These are phyloP conservation scores for Sporothrix globosa DNA, from an alignment of 2,329 filamentous ascomycete genomes.

Conservation along the genomic window DNA sequence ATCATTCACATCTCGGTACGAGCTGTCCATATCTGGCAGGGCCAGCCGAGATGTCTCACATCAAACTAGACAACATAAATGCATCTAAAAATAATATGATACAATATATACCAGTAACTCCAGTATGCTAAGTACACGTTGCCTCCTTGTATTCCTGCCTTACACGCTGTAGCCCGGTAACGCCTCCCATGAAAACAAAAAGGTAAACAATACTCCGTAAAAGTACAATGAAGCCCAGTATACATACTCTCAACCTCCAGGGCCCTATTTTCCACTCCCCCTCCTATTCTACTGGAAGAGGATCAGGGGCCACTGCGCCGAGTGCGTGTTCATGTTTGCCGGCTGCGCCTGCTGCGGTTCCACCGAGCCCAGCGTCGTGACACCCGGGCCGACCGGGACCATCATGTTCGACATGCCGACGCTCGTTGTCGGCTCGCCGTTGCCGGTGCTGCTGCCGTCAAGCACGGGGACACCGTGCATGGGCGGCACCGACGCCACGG, in stretches of 20 bases:
- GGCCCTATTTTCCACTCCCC: not conserved
- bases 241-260: too few relatives aligned
- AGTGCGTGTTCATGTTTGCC: not conserved
- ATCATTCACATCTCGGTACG: not conserved
- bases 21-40: not conserved
- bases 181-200: not conserved
- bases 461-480: too few relatives aligned
- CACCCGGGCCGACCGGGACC: conserved; percentile 7
- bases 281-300: conserved; percentile 25
- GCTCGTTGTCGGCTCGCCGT: too few relatives aligned
- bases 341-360: conserved; percentile 1
- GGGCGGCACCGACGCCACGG: not conserved
- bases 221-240: too few relatives aligned
- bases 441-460: too few relatives aligned
- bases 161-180: not conserved
- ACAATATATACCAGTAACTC: not conserved
- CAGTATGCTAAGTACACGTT: not conserved
- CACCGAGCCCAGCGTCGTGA: not conserved
- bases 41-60: not conserved
- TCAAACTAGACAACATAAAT: not conserved
- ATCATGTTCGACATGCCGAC: conserved; percentile 8
- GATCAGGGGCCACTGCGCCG: conserved; percentile 33
- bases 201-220: not conserved
- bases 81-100: not conserved
- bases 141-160: not conserved